A percentile compares a stretch with the other conserved stretches of the same genome.
Conservation (phyloP, 2,329 filamentous ascomycete species). For the Pestalotiopsis sp. region DNA sequence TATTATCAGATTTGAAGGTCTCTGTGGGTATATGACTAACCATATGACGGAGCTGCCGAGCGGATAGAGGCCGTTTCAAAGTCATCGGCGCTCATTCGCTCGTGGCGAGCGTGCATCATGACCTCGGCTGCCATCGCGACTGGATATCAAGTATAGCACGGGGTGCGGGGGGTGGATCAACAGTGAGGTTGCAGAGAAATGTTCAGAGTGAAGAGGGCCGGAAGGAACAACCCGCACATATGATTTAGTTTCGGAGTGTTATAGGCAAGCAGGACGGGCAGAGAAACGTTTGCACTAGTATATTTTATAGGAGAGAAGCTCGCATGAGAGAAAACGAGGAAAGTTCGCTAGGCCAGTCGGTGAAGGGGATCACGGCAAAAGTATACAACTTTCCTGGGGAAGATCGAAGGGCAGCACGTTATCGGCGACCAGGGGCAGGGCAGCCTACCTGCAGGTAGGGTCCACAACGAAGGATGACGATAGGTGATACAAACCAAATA, state of each 20-base stretch:
- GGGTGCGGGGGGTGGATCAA: constrained; percentile 6
- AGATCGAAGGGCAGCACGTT: constrained; percentile 6
- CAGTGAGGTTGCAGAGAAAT: constrained; percentile 4
- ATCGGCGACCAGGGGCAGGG: not conserved
- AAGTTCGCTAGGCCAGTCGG: not conserved
- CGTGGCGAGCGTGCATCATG: constrained; percentile 24
- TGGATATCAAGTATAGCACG: not conserved
- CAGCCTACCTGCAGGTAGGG: constrained; percentile 6
- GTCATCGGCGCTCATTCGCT: constrained; percentile 49
- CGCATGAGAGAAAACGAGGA: not conserved
- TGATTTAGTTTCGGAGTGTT: constrained; percentile 8
- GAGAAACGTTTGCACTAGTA: not conserved
- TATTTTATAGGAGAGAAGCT: not conserved
- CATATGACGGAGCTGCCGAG: constrained; percentile 70
- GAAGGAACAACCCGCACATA: constrained; percentile 22
- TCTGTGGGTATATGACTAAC: constrained; percentile 32
- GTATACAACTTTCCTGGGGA: not conserved
- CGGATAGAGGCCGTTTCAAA: constrained; percentile 69
- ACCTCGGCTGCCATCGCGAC: constrained; percentile 31
- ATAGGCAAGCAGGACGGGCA: not conserved
- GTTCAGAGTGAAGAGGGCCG: constrained; percentile 16
- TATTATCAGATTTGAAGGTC: not conserved
- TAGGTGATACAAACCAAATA: constrained; percentile 2
- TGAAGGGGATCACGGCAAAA: not conserved
- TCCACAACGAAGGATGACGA: constrained; percentile 9